Base-by-base conservation (phyloP, 192 early-diverging fungal species). In the Funneliformis geosporum region DNA sequence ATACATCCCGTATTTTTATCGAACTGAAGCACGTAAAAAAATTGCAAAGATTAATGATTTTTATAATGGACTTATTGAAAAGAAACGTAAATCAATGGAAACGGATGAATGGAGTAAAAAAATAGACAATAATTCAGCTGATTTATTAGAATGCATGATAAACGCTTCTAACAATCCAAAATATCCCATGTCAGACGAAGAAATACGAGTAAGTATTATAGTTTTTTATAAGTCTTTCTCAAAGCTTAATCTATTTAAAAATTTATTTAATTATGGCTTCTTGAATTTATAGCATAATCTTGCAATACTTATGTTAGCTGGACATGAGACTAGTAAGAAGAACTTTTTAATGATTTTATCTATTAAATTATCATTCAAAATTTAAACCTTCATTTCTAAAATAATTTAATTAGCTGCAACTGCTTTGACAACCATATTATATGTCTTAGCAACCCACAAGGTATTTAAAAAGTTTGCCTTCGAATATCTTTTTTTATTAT, bases 301-400 rank as follows among this genome's bases (percentile, higher is more conserved):
- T 14, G 11, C 62, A 65, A 14, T 38, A 10, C 33, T 65, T 65
- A 65, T 65, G 62, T 65, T 65, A 10, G 62, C 62, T 27, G 62
- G 62, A 33, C 62, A 65, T 65, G 62, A 65, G 14, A 65, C 62
- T 16, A 65, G 62, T 65, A 65, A 65, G 47, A 55, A 55, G 16
- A 12, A 55, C 47, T 50, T 33, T 65, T 65, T 28, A 65, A 1
- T 65, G 4, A 28, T 11, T 25, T 1, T 14, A 65, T 14, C 12
- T 28, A 14, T 38, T 11, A 9, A 33, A 7, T 65, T 65, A 65
- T 27, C 9, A 11, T 27, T 6, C 28, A 28, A 65, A 16, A n/a
- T 0, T 18, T 33, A 65, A 8, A 27, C 1, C 8, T 10, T 23
- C 10, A n/a, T 65, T 38, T 25, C 16, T 16, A n/a, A n/a, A 16